Base-by-base conservation (phyloP, 2,329 filamentous ascomycete genomes). In the Pseudogymnoascus sp. region DNA sequence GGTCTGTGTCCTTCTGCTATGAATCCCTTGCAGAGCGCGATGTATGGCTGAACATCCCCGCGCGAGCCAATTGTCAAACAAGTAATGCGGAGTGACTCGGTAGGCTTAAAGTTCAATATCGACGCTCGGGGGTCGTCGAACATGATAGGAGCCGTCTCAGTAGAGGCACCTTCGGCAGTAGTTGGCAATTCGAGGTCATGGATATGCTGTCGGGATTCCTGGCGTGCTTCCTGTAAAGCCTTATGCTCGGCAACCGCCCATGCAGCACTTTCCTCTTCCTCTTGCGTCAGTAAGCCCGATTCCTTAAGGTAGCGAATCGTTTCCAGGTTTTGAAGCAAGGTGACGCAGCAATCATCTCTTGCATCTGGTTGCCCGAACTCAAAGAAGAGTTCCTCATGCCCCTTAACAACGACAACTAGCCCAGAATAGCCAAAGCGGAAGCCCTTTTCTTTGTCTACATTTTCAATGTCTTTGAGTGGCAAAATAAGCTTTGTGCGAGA, bases 31-130 rank as follows among this genome's bases (percentile, higher is more conserved):
- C 95, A 97, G 0, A 99, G 80, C 0, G 95, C 92, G 74, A 99
- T 98, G 74, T 98, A 99, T 0, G 95, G 95, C 74, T 99, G 95
- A 3, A 99, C 93, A 73, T 99, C 95, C 23, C 95, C 95, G 65
- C 95, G 85, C 11, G 93, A 97, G 14, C 95, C 95, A 67, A 99
- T 99, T 0, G 95, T 99, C 39, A 99, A 79, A 73, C 95, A 99
- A 1, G 93, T 96, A 65, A 99, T 90, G 19, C 82, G 87, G 73
- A 99, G 79, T 1, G 93, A 81, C 69, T 90, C 82, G 1, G 85
- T 78, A 0, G 95, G 93, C 76, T 96, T 96, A 78, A 97, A 96
- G 69, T 95, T 92, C 67, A 96, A 82, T 65, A 96, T 89, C 0
- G 93, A 96, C 4, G 91, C 90, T 68, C 88, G 87, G 7, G 90